A percentile compares a stretch with the other conserved stretches of the same genome.
Evolutionary conservation across 257 asterid genomes (phyloP).

Genomic region (Solanum verrucosum): DNA sequence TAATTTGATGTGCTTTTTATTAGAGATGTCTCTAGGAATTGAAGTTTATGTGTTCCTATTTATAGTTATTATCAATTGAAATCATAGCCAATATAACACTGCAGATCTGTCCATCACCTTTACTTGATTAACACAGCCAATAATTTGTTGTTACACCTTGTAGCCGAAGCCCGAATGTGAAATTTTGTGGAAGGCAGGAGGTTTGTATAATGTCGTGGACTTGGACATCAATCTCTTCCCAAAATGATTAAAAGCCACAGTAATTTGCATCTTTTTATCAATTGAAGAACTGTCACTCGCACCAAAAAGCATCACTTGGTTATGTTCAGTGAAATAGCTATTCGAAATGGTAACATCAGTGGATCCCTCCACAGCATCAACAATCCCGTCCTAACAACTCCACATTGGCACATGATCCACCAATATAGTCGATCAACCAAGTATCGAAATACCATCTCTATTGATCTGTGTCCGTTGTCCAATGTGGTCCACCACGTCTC

Average conservation of each 20-base stretch:
- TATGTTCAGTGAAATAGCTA: slow-evolving; percentile 69
- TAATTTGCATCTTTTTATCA: slow-evolving; percentile 61
- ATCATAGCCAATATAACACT: neutral
- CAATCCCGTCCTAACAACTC: slow-evolving; percentile 43
- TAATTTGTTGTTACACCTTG: neutral
- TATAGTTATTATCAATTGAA: neutral
- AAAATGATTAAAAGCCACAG: slow-evolving; percentile 74
- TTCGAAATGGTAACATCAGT: slow-evolving; percentile 69
- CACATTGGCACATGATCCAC: slow-evolving; percentile 78
- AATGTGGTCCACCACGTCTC: slow-evolving; percentile 43
- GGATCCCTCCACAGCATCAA: slow-evolving; percentile 56
- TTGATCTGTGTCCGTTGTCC: slow-evolving; percentile 52
- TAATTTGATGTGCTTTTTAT: neutral
- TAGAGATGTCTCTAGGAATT: neutral
- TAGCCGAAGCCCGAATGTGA: neutral
- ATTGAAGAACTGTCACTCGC: slow-evolving; percentile 36
- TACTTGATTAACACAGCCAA: neutral
- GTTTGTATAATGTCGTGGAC: neutral
- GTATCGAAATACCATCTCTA: slow-evolving; percentile 69
- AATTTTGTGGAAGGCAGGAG: too few relatives aligned
- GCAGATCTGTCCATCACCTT: neutral
- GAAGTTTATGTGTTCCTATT: neutral
- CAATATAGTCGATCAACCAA: slow-evolving; percentile 56
- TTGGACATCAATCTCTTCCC: slow-evolving; percentile 49
- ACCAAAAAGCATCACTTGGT: slow-evolving; percentile 74